These are phyloP conservation scores for Chytriomyces sp. DNA, from an alignment of 192 early-diverging fungal species.

Conservation along the genomic window DNA sequence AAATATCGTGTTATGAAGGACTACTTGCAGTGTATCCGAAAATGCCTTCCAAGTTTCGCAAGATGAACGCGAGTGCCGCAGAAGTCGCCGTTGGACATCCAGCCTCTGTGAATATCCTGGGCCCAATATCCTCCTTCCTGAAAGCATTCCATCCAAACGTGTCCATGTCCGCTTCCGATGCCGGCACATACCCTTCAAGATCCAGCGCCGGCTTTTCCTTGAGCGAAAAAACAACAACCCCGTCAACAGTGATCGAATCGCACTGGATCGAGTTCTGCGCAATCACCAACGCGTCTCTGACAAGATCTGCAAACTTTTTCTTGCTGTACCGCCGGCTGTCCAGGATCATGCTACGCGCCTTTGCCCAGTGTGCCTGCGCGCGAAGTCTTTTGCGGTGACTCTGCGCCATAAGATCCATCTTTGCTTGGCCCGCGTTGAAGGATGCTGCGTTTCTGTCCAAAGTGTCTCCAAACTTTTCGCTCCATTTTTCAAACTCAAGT, in stretches of 20 bases:
- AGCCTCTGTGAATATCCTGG: background rate
- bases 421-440: too few species aligned
- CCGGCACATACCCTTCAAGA: background rate
- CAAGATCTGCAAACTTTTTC: background rate
- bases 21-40: too few species aligned
- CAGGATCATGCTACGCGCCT: background rate
- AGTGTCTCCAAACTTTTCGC: background rate
- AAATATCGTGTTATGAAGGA: too few species aligned
- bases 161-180: background rate
- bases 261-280: background rate
- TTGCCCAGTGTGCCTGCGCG: background rate
- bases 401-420: background rate
- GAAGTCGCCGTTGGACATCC: background rate
- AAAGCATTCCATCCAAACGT: constrained; percentile 1
- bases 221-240: background rate
- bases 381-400: background rate
- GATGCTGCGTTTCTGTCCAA: background rate
- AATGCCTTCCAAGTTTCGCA: background rate
- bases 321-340: background rate
- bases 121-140: background rate
- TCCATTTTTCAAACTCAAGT: background rate
- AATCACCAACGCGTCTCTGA: background rate
- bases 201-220: background rate
- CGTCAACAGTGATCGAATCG: background rate
- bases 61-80: background rate